Percentiles rank a stretch among this genome's conserved stretches.
Conservation (phyloP, 1,139 yeast species). For the Pichia sp. region DNA sequence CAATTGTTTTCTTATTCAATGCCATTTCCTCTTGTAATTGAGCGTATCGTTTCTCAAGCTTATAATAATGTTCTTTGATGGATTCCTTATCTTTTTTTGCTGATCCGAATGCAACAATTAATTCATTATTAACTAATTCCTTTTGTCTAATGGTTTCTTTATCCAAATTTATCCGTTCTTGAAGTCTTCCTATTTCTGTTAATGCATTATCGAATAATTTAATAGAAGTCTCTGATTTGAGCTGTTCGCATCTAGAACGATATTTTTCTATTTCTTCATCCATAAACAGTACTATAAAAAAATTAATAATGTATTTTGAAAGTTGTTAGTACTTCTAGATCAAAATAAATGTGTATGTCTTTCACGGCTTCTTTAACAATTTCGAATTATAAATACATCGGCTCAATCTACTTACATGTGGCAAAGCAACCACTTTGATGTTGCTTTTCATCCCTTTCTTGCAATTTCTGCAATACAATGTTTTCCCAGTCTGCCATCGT, state of each 20-base stretch:
- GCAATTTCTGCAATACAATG: constrained; percentile 18
- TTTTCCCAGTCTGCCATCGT: constrained; percentile 20
- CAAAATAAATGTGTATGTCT: too few species aligned
- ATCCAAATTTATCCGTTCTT: constrained; percentile 6
- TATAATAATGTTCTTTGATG: constrained; percentile 24
- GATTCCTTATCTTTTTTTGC: constrained; percentile 20
- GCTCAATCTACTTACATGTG: constrained; percentile 6
- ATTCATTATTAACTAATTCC: constrained; percentile 14
- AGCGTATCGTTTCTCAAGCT: constrained; percentile 32
- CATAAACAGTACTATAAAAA: constrained; percentile 2
- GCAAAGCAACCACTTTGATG: constrained; percentile 2
- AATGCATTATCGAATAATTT: constrained; percentile 15
- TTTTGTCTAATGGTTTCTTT: constrained; percentile 11
- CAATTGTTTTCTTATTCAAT: constrained; percentile 53
- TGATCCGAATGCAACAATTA: constrained; percentile 15
- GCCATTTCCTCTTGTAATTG: constrained; percentile 40
- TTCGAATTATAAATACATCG: too few species aligned
- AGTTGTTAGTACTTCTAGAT: too few species aligned
- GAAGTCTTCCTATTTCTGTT: constrained; percentile 8
- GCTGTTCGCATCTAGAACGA: constrained; percentile 2
- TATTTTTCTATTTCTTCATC: constrained; percentile 2
- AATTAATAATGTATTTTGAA: too few species aligned
- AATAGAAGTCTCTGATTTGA: constrained; percentile 2
- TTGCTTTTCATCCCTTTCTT: constrained; percentile 21
- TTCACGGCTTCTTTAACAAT: too few species aligned